Evolutionary conservation across 2,329 filamentous ascomycete genomes (phyloP), one percentile per base, ranked within the genome.

Genomic region (Paramyrothecium roridum): DNA sequence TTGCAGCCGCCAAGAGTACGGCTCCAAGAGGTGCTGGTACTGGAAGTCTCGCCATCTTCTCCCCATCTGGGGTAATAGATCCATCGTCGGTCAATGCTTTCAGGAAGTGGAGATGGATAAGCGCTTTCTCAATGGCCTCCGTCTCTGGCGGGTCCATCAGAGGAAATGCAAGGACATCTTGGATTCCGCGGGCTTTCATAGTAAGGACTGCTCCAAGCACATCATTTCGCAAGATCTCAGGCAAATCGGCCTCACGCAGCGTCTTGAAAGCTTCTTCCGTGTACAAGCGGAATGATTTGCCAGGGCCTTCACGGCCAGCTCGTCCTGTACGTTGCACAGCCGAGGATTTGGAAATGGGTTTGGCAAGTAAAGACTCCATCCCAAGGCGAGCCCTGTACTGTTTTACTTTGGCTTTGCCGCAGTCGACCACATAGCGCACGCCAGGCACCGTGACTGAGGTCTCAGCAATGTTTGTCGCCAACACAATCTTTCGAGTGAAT

Each of bases 401-500:
- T 73, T 97, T 97, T 60, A 96, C 83, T 69, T 99, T 99, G 10
- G 90, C 90, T 66, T 97, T 97, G 48, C 95, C 95, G 54, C 90
- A 90, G 67, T 99, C 95, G 20, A 99, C 82, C 11, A 99, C 93
- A 63, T 89, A 95, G 4, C 91, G 85, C 8, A 99, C 92, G 2
- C 95, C 95, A 0, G 93, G 89, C 0, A 99, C 93, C 0, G 95
- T 99, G 56, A 99, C 90, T 1, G 95, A 98, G 0, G 95, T 98
- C 71, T 99, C 95, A n/a, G 95, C 95, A 64, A 99, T 98, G 66
- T 99, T 99, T 16, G 95, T 99, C 0, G 93, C 88, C 1, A 99
- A 77, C 0, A 99, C 92, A 13, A 98, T 82, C 67, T 98, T 98
- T 47, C 95, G 83, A 0, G 91, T 96, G 54, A 80, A 82, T n/a